Percentiles rank a stretch among this genome's conserved stretches.
Evolutionary conservation across 345 rosid species (phyloP).

Genomic region (Xanthoceras sorbifolium): DNA sequence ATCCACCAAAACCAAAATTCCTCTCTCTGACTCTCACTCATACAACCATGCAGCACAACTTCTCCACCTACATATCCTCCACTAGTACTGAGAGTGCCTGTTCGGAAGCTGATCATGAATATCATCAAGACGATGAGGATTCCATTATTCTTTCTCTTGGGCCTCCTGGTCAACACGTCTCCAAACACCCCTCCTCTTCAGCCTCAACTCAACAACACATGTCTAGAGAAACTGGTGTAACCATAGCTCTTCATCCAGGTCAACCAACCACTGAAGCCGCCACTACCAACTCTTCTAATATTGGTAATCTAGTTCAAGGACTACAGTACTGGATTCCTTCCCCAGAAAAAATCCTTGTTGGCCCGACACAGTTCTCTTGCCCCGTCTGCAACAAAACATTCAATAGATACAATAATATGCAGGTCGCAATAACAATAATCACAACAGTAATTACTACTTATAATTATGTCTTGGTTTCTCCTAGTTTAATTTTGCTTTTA

Average conservation of each 20-base stretch:
- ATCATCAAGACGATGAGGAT: conserved; percentile 54
- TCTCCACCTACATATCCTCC: conserved; percentile 43
- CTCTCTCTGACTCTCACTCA: conserved; percentile 21
- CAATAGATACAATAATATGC: conserved; percentile 94
- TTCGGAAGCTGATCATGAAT: conserved; percentile 42
- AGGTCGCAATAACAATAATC: conserved; percentile 39
- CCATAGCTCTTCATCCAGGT: conserved; percentile 74
- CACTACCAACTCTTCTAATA: conserved; percentile 31
- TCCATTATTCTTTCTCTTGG: conserved; percentile 73
- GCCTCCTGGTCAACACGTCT: conserved; percentile 64
- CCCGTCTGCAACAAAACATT: conserved; percentile 82
- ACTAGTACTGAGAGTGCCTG: conserved; percentile 31
- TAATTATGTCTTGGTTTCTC: background rate
- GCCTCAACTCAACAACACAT: conserved; percentile 21
- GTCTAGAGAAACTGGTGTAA: conserved; percentile 43
- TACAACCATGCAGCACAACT: conserved; percentile 46
- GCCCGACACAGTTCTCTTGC: conserved; percentile 96
- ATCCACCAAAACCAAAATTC: conserved; percentile 35
- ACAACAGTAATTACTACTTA: background rate
- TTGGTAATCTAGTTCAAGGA: conserved; percentile 39
- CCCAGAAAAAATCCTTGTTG: conserved; percentile 82
- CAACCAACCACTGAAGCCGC: conserved; percentile 41
- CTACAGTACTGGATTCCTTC: conserved; percentile 84
- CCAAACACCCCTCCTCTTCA: conserved; percentile 28
- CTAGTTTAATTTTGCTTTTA: background rate